A percentile compares a stretch with the other conserved stretches of the same genome.
phyloP scores from a whole-genome alignment of 192 early-diverging fungal species.

The Hyaloraphidium curvatum region DNA sequence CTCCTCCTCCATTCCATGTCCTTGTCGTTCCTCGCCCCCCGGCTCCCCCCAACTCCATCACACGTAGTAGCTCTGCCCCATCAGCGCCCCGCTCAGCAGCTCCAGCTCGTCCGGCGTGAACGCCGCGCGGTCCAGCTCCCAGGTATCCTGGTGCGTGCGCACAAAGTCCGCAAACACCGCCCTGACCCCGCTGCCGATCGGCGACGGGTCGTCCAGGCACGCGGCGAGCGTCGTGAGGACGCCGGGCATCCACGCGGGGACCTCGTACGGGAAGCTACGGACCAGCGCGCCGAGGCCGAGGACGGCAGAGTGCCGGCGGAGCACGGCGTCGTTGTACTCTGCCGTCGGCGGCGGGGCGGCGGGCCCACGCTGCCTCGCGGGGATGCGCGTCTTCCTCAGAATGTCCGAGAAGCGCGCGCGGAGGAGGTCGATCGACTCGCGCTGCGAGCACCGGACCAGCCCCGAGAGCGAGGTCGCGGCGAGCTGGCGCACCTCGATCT shows the following conservation, averaged over 20 bases:
- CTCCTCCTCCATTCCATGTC: too few relatives aligned
- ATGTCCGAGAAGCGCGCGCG: conserved; percentile 15
- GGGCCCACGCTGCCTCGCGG: conserved; percentile 19
- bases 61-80: too few relatives aligned
- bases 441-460: conserved; percentile 52
- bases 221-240: conserved; percentile 63
- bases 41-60: too few relatives aligned
- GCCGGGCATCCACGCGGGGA: conserved; percentile 77
- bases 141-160: too few relatives aligned
- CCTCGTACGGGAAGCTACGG: conserved; percentile 82
- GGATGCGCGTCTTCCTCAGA: conserved; percentile 18
- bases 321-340: conserved; percentile 33
- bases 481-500: conserved; percentile 55
- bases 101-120: too few relatives aligned
- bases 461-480: conserved; percentile 57
- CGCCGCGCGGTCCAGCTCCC: too few relatives aligned
- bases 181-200: too few relatives aligned
- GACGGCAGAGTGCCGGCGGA: conserved; percentile 69
- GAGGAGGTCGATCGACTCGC: conserved; percentile 28
- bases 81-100: too few relatives aligned
- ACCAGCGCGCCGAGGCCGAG: conserved; percentile 73
- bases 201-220: too few relatives aligned
- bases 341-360: conserved; percentile 12
- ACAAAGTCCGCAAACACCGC: too few relatives aligned
- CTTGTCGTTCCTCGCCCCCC: too few relatives aligned